A percentile compares a stretch with the other conserved stretches of the same genome.
Conservation (phyloP, 2,329 filamentous ascomycete species). For the Penicillium sp. region DNA sequence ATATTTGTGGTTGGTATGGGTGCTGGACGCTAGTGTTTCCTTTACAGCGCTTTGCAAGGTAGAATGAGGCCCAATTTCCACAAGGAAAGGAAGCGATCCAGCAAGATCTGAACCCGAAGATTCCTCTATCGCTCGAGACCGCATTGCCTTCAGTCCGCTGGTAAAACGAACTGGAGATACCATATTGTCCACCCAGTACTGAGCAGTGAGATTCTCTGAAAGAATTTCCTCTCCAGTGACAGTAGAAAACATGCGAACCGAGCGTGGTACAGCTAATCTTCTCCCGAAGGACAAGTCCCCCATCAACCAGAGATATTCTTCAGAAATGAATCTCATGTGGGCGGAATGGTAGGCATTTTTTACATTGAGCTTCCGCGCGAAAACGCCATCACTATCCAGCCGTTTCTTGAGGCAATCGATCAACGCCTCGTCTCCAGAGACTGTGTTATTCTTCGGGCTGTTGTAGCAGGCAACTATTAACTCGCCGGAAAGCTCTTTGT, state of each 20-base stretch:
- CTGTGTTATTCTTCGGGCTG: slow-evolving; percentile 29
- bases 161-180: slow-evolving; percentile 32
- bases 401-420: slow-evolving; percentile 25
- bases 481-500: slow-evolving; percentile 12
- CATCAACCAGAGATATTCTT: slow-evolving; percentile 27
- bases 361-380: slow-evolving; percentile 32
- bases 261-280: slow-evolving; percentile 10
- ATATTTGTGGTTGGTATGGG: slow-evolving; percentile 22
- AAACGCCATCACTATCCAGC: slow-evolving; percentile 24
- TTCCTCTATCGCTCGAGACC: not conserved
- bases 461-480: slow-evolving; percentile 31
- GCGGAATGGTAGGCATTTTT: slow-evolving; percentile 34
- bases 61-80: slow-evolving; percentile 36
- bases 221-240: slow-evolving; percentile 23
- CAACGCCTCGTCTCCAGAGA: slow-evolving; percentile 27
- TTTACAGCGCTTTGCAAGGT: slow-evolving; percentile 31
- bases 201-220: slow-evolving; percentile 10
- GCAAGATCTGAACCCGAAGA: not conserved
- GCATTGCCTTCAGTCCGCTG: slow-evolving; percentile 20
- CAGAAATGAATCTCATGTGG: slow-evolving; percentile 27
- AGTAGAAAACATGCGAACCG: slow-evolving; percentile 27
- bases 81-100: slow-evolving; percentile 17
- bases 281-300: slow-evolving; percentile 14
- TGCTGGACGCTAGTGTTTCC: slow-evolving; percentile 18
- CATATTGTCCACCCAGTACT: slow-evolving; percentile 37